Conservation (phyloP, 495 filamentous ascomycete genomes). For the Hypoxylon crocopeplum region DNA sequence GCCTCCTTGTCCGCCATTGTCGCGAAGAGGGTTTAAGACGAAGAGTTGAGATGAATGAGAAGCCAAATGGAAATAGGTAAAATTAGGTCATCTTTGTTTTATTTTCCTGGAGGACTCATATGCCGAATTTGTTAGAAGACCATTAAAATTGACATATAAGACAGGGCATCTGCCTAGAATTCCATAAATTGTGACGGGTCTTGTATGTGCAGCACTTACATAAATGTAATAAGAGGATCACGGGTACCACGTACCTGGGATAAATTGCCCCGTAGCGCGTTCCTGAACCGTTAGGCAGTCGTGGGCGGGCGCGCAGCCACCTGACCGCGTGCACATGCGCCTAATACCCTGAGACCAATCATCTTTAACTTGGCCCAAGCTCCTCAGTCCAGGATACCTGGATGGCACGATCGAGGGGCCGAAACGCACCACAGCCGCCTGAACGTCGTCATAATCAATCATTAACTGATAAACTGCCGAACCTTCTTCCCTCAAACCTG, state of each 20-base stretch:
- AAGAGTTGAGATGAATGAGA: neutral
- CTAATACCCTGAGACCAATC: constrained; percentile 34
- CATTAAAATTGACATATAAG: constrained; percentile 15
- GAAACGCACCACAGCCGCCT: constrained; percentile 10
- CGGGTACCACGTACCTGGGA: neutral
- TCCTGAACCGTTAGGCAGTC: neutral
- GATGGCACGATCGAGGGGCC: constrained; percentile 29
- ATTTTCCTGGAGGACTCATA: neutral
- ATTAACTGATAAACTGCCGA: constrained; percentile 3
- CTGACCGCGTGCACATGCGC: constrained; percentile 43
- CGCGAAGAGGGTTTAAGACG: neutral
- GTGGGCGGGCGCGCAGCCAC: constrained; percentile 33
- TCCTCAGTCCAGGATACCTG: constrained; percentile 9
- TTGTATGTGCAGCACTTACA: neutral
- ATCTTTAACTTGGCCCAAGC: constrained; percentile 20
- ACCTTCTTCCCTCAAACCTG: neutral
- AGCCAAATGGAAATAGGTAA: neutral
- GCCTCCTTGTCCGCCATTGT: constrained; percentile 94
- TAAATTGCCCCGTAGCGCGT: constrained; percentile 2
- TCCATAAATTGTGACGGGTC: too few relatives aligned
- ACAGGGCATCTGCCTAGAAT: constrained; percentile 28
- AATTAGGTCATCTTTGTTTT: neutral
- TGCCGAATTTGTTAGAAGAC: neutral
- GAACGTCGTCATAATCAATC: constrained; percentile 24
- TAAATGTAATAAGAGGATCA: neutral